Evolutionary conservation across 1,139 yeast species (phyloP), one percentile per base, ranked within the genome.

Genomic region (Yamadazyma taylorii): DNA sequence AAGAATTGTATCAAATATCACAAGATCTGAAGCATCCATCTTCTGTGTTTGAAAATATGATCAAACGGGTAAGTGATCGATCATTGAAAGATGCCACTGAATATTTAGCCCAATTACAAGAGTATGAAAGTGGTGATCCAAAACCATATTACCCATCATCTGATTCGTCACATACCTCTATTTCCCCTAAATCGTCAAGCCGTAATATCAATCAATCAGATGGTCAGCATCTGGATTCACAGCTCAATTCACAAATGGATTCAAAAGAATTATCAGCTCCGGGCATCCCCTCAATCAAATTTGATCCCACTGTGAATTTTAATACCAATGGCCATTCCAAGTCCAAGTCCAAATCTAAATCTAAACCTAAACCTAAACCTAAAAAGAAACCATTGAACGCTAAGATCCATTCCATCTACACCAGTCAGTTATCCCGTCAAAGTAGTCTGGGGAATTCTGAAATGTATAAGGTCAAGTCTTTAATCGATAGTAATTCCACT

Each of bases 391-490:
- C 33, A 54, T 34, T 39, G 16, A 58, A 65, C 39, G 52, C 50
- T 23, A 61, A 56, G 37, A 55, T 66, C 22, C 69, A 65, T 45
- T 52, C 63, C 23, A 65, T 66, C 23, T 67, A 66, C 25, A 39
- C 37, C 27, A 44, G 46, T 7, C 46, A 41, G 24, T 33, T 46
- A n/a, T 35, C 38, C 17, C 39, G 37, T 12, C 38, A 34, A 21
- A 46, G 36, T 24, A 41, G 24, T 17, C 23, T 48, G 21, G 38
- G 33, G 10, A 42, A 38, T 15, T 34, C 38, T n/a, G 51, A 48
- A 10, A 58, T 66, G 32, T 69, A 69, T 55, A 66, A 67, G 46
- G 75, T 70, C n/a, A 63, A 61, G 38, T 66, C 73, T 23, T 47
- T 69, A 45, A 55, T 65, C 33, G 52, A 46, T 16, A 26, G 25